Evolutionary conservation across 169 alveolate species (phyloP).

Genomic region (Eimeria brunetti): DNA sequence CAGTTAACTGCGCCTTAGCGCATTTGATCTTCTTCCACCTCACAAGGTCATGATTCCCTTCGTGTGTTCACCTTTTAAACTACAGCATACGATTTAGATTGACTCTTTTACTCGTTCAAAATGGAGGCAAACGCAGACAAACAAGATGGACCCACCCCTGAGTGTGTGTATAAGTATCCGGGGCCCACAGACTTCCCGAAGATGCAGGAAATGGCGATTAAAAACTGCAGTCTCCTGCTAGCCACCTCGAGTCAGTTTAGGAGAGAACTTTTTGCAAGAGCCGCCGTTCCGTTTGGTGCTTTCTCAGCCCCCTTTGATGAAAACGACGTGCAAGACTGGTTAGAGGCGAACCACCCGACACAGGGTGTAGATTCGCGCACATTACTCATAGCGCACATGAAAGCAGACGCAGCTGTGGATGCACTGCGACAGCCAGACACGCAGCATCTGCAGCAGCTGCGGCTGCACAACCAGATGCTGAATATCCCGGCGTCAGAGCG

Average conservation of each 20-base stretch:
- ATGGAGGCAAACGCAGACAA: constrained; percentile 15
- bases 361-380: constrained; percentile 22
- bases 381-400: constrained; percentile 50
- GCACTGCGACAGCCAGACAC: constrained; percentile 47
- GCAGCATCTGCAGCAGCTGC: constrained; percentile 52
- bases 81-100: neutral
- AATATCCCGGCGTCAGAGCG: constrained; percentile 38
- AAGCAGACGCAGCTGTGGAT: constrained; percentile 61
- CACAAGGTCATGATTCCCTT: neutral
- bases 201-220: constrained; percentile 39
- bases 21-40: neutral
- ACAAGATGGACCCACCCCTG: neutral
- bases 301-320: constrained; percentile 45
- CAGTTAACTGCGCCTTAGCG: neutral
- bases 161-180: constrained; percentile 30
- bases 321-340: constrained; percentile 57
- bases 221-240: constrained; percentile 53
- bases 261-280: constrained; percentile 30
- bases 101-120: neutral
- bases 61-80: neutral
- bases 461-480: constrained; percentile 58
- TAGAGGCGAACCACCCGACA: constrained; percentile 36
- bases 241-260: constrained; percentile 36
- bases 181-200: constrained; percentile 51
- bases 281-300: constrained; percentile 54